Base-by-base conservation (phyloP, 2,329 filamentous ascomycete species). In the Pseudofabraea citricarpa region DNA sequence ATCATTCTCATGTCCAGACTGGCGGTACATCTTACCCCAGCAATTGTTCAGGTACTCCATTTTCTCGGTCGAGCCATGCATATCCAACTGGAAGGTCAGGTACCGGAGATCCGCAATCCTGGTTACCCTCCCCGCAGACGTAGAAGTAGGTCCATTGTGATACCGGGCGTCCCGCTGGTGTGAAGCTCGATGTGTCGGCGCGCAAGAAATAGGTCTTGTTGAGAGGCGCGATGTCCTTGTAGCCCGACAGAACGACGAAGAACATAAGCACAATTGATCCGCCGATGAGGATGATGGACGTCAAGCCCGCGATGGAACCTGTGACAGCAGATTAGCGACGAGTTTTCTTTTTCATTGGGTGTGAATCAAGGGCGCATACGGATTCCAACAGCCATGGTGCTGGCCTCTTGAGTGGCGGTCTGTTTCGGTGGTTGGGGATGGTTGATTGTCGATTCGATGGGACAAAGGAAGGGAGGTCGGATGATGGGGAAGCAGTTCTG, bases 61-160 rank as follows among this genome's bases (percentile, higher is more conserved):
- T 50, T 3, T 64, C 65, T 16, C 75, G 80, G 54, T 66, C 69
- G 58, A 83, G 58, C 80, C 79, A 83, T 26, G 77, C 93, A 64
- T 83, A 85, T 74, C 87, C 73, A 73, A 93, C 60, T 67, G 88
- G 68, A 62, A 84, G 57, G 65, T 82, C 85, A 16, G 82, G 73
- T 15, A 79, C 74, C 3, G 77, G 64, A 1, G 58, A 58, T 47
- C 80, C 76, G 67, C 89, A 96, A 65, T 85, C 67, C 40, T 71
- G 72, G 61, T 82, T 78, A 49, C 68, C 69, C 22, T 71, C 71
- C 41, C 82, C 79, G 68, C 90, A 95, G 49, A 94, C 72, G 64
- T 87, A 83, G 73, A 94, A 93, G 68, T 85, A 95, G 26, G 90
- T 94, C 91, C 91, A 97, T 68, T 91, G 83, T 10, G 88, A 83